Base-by-base conservation (phyloP, 306 rosid genomes). In the Oemleria cerasiformis region DNA sequence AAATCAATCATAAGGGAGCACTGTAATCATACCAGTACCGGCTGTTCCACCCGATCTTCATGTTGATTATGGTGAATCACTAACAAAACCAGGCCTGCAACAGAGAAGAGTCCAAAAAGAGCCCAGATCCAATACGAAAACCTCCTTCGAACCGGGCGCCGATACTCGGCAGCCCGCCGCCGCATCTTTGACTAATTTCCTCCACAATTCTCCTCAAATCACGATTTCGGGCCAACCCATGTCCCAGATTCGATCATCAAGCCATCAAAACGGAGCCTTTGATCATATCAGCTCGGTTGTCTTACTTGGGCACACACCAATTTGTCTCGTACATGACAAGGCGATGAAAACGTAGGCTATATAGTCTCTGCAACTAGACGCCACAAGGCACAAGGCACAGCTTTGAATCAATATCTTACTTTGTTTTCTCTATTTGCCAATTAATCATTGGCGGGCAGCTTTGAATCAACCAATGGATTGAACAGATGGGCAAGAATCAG, bases 121-220 rank as follows among this genome's bases (percentile, higher is more conserved):
- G 77, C 77, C 86, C 96, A 91, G 96, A 95, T 91, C 99, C 97
- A 91, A 86, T 81, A 71, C 47, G 96, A 81, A 61, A 88, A 85
- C 91, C 91, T 84, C 90, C 96, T 85, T 72, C 97, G 83, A 62
- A 81, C 92, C 86, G 92, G 96, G 90, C 97, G 99, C 92, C 99
- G 97, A 83, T 64, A 84, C 19, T 91, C 99, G 89, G 92, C 96
- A 49, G 88, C 90, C 92, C 99, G 97, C 75, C 97, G 96, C 80
- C 96, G 85, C 99, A 95, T 95, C 82, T 80, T 87, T 72, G 82
- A 61, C 81, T 21, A 61, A 74, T 62, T 71, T 68, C 73, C 77
- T 72, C 87, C 79, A 74, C 85, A 85, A 78, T 76, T 79, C 77
- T 75, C 64, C 68, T 75, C 42, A 75, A 84, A 82, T 79, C 71